Evolutionary conservation across 2,329 filamentous ascomycete species (phyloP).

Genomic region (Teratosphaeria pseudoeucalypti): DNA sequence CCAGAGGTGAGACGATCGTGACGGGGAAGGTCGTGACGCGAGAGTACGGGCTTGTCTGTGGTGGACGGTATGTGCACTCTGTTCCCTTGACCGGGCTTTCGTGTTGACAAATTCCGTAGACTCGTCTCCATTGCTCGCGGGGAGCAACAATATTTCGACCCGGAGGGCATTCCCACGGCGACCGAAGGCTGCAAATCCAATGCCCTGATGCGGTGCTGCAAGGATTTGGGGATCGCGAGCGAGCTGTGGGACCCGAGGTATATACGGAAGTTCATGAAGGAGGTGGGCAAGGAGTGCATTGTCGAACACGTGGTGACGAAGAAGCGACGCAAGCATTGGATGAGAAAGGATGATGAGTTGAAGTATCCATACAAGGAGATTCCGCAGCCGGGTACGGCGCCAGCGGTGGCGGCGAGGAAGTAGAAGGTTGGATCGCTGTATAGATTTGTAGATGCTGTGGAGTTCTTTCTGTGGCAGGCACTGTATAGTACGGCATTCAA

Average conservation of each 20-base stretch:
- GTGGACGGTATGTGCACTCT: conserved; percentile 61
- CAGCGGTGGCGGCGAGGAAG: neutral
- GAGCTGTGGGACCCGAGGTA: conserved; percentile 95
- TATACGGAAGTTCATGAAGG: conserved; percentile 70
- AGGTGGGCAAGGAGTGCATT: conserved; percentile 69
- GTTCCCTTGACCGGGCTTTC: neutral
- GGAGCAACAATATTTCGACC: conserved; percentile 85
- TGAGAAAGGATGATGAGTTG: conserved; percentile 71
- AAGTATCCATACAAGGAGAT: conserved; percentile 51
- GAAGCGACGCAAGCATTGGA: conserved; percentile 80
- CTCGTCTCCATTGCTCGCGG: conserved; percentile 87
- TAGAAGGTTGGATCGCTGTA: neutral
- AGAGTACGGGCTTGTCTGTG: conserved; percentile 83
- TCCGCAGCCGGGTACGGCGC: conserved; percentile 8
- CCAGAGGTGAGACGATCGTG: conserved; percentile 73
- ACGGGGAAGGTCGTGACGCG: conserved; percentile 72
- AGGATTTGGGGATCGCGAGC: conserved; percentile 87
- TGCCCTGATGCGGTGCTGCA: conserved; percentile 95
- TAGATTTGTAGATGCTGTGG: neutral
- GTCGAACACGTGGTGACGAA: conserved; percentile 81
- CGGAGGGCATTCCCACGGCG: conserved; percentile 83
- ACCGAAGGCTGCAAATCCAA: conserved; percentile 98
- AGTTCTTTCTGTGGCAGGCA: neutral
- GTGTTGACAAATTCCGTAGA: conserved; percentile 36
- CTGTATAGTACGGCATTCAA: neutral